Evolutionary conservation across 1,284 basidiomycete genomes (phyloP).

Genomic region (Hypsizygus ulmarius): DNA sequence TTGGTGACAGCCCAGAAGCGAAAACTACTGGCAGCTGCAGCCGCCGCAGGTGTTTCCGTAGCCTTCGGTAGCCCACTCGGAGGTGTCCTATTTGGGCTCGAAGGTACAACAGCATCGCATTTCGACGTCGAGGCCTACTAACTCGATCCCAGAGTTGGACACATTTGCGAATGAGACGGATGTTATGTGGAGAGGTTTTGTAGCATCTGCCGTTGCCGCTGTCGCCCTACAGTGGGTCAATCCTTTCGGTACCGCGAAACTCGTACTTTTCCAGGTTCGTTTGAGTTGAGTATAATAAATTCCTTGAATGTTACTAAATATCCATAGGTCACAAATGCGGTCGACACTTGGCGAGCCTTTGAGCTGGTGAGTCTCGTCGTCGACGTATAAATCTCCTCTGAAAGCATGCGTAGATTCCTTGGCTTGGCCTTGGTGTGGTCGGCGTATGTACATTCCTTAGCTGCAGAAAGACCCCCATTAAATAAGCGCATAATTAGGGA

Average conservation of each 20-base stretch:
- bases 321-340: constrained; percentile 52
- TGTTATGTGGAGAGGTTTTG: constrained; percentile 76
- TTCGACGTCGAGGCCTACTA: background rate
- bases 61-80: constrained; percentile 75
- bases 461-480: background rate
- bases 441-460: constrained; percentile 41
- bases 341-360: constrained; percentile 66
- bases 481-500: constrained; percentile 42
- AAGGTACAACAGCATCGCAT: constrained; percentile 36
- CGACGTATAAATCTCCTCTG: background rate
- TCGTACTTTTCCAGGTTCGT: constrained; percentile 66
- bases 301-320: background rate
- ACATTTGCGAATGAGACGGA: constrained; percentile 67
- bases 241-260: constrained; percentile 70
- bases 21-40: constrained; percentile 64
- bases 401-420: constrained; percentile 53
- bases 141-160: constrained; percentile 50
- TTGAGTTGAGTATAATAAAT: background rate
- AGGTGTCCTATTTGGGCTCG: constrained; percentile 71
- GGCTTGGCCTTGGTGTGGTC: constrained; percentile 57
- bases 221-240: constrained; percentile 70
- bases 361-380: constrained; percentile 51
- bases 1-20: constrained; percentile 56
- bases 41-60: constrained; percentile 71
- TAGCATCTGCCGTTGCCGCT: constrained; percentile 70